Evolutionary conservation across 257 asterid species (phyloP).

Genomic region (Capsicum rhomboideum): DNA sequence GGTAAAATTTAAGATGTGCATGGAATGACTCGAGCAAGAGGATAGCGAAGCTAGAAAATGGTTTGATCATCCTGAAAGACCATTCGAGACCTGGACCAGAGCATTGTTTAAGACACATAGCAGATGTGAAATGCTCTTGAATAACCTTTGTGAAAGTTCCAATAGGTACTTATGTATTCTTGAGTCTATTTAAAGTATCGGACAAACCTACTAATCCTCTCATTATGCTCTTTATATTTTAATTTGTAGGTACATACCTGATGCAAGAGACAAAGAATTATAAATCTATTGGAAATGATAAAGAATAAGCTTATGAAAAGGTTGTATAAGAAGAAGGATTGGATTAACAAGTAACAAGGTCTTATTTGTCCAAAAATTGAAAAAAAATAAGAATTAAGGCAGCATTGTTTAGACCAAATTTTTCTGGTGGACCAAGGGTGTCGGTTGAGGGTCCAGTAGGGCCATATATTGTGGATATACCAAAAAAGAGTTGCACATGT

Average conservation of each 20-base stretch:
- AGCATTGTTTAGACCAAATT: not conserved
- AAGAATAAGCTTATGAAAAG: no score
- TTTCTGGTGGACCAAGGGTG: not conserved
- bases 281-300: not conserved
- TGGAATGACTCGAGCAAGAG: not conserved
- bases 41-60: not conserved
- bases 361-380: not conserved
- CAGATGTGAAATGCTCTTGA: no score
- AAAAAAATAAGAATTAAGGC: not conserved
- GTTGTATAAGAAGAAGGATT: not conserved
- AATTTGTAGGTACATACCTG: not conserved
- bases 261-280: not conserved
- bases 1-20: not conserved
- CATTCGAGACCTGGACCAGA: no score
- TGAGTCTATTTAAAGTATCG: no score
- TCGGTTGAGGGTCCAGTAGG: not conserved
- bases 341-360: not conserved
- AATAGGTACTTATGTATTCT: not conserved
- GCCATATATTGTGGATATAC: not conserved
- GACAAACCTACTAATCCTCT: not conserved
- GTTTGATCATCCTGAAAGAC: no score
- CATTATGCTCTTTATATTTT: no score
- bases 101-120: no score
- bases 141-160: no score
- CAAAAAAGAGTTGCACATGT: no score